Base-by-base conservation (phyloP, 2,329 filamentous ascomycete species). In the Fusarium lyarnte region DNA sequence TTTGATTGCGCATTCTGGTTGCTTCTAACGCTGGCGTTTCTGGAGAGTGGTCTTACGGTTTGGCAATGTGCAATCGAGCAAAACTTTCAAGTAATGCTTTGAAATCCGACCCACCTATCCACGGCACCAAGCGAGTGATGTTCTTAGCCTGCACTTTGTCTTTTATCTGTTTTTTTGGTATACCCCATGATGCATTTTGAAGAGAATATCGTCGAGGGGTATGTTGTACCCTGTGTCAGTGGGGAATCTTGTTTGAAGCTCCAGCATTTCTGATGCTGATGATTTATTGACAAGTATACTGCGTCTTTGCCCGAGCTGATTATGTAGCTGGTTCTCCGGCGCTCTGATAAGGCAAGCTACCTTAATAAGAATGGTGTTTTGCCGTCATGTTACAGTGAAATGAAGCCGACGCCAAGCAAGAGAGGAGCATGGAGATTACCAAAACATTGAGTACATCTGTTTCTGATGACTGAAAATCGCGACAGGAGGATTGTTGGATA, bases 101-200 rank as follows among this genome's bases (percentile, higher is more conserved):
- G 17, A 25, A 43, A 27, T 52, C 43, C 39, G 39, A 45, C 53
- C 35, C 62, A 46, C 63, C 33, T 41, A n/a, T 49, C 57, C 19
- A 61, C 46, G 45, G n/a, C 66, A 46, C 60, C 42, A 59, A 71
- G 49, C 67, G 54, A 66, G 61, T 58, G 46, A 66, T 69, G 41
- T 70, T 53, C 47, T 49, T 41, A 45, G 58, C 43, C 47, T 54
- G 53, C 33, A 57, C 38, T 23, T 45, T 54, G 47, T 58, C 38
- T 42, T 67, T 49, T 70, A 49, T 72, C 67, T 73, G 59, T 61
- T 75, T 31, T 25, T 63, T 77, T 72, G 70, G 70, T 71, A 77
- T 76, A 73, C 72, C 73, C 72, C 63, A 74, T 73, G 60, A 69
- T 67, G 69, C 61, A 70, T 74, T 75, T 63, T 67, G 65, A 70